phyloP scores from a whole-genome alignment of 2,329 filamentous ascomycete species.

The Calonectria ilicicola region DNA sequence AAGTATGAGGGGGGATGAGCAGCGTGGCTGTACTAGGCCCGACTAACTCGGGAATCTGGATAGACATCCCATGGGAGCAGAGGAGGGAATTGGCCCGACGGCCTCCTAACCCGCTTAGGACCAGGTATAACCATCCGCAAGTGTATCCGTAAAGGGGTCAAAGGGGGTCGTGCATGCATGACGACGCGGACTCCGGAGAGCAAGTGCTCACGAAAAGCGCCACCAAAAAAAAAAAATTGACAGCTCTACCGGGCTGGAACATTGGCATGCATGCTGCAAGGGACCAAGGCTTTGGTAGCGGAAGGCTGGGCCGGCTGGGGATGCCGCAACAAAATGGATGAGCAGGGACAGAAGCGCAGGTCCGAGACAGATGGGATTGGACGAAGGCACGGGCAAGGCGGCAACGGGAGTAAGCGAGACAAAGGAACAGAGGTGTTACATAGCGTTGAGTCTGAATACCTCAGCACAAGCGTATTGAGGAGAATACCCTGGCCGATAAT shows the following conservation, averaged over 20 bases:
- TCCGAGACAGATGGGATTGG: conserved; percentile 25
- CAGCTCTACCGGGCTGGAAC: conserved; percentile 26
- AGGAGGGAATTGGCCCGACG: background rate
- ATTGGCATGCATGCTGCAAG: conserved; percentile 42
- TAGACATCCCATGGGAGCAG: conserved; percentile 2
- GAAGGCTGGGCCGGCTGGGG: conserved; percentile 26
- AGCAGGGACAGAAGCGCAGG: background rate
- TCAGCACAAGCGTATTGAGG: conserved; percentile 36
- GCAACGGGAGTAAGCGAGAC: background rate
- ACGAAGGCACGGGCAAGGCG: conserved; percentile 15
- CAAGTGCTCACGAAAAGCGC: conserved; percentile 8
- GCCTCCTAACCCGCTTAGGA: background rate
- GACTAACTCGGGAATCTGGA: background rate
- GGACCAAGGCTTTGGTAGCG: conserved; percentile 29
- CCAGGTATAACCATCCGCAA: background rate
- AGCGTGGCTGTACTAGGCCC: background rate
- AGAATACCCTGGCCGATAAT: conserved; percentile 26
- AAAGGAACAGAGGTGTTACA: conserved; percentile 20
- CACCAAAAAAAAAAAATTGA: background rate
- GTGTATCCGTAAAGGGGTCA: conserved; percentile 9
- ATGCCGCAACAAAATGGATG: conserved; percentile 20
- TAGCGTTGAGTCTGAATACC: conserved; percentile 39
- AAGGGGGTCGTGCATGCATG: conserved; percentile 23
- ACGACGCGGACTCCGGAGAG: conserved; percentile 16
- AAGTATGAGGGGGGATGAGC: conserved; percentile 56